These are phyloP conservation scores for Ceratocystis harringtonii DNA, from an alignment of 2,329 filamentous ascomycete genomes.

Conservation along the genomic window DNA sequence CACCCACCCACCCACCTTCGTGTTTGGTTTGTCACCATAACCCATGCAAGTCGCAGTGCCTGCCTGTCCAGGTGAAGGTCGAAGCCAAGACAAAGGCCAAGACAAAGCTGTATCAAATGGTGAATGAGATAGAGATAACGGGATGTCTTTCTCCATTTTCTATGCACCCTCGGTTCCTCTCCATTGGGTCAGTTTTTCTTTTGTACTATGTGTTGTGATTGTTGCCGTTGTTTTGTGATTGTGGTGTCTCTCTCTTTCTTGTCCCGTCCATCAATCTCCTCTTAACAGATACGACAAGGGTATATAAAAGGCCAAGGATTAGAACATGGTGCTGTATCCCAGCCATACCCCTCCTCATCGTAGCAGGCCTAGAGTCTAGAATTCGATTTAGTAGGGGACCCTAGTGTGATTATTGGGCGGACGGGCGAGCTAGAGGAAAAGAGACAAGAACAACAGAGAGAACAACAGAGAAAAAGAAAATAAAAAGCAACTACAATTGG, in stretches of 20 bases:
- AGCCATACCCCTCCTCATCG: not conserved
- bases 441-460: slow-evolving; percentile 2
- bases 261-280: not conserved
- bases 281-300: not conserved
- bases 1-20: not conserved
- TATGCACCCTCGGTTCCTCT: slow-evolving; percentile 2
- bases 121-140: slow-evolving; percentile 1
- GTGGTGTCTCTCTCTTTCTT: not conserved
- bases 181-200: not conserved
- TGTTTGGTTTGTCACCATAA: not conserved
- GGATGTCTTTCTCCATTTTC: slow-evolving; percentile 3
- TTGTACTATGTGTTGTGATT: not conserved
- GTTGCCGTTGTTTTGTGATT: not conserved
- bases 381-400: not conserved
- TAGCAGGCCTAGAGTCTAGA: slow-evolving; percentile 4
- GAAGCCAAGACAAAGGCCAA: not conserved
- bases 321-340: not conserved
- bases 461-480: not conserved
- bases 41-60: not conserved
- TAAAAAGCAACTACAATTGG: not conserved
- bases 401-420: not conserved
- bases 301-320: not conserved
- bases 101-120: slow-evolving; percentile 2
- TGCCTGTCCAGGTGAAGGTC: not conserved
- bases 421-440: not conserved